A percentile compares a stretch with the other conserved stretches of the same genome.
These are phyloP conservation scores for Blastobotrys americana DNA, from an alignment of 805 yeast species.

Conservation along the genomic window DNA sequence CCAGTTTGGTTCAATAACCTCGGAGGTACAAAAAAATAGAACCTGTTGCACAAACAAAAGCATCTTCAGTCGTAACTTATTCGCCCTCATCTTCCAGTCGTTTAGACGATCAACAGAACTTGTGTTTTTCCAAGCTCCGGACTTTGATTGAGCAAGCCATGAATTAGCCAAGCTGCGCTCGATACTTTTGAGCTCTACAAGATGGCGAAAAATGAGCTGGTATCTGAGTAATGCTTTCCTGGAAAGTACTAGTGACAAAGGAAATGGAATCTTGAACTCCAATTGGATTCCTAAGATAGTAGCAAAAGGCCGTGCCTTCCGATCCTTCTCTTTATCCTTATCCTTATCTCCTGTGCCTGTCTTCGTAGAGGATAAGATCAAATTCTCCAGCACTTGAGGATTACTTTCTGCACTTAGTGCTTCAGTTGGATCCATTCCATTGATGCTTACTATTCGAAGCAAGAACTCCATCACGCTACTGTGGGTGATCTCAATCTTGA, in stretches of 20 bases:
- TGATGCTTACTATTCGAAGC: conserved; percentile 29
- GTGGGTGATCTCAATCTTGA: conserved; percentile 28
- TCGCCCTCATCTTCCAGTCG: conserved; percentile 38
- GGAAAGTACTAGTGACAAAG: conserved; percentile 67
- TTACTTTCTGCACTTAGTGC: conserved; percentile 10
- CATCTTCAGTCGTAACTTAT: conserved; percentile 40
- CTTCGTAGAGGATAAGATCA: conserved; percentile 9
- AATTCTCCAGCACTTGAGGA: conserved; percentile 12
- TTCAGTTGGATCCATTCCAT: conserved; percentile 29
- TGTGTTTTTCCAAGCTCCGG: conserved; percentile 57
- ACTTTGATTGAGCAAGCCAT: conserved; percentile 63
- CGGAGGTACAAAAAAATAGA: conserved; percentile 47
- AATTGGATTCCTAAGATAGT: conserved; percentile 33
- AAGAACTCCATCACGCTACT: conserved; percentile 31
- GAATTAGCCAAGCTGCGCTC: conserved; percentile 53
- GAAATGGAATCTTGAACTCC: conserved; percentile 61
- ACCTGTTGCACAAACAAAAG: conserved; percentile 49
- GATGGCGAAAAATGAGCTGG: conserved; percentile 70
- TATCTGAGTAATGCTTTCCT: conserved; percentile 67
- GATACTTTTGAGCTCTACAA: conserved; percentile 55
- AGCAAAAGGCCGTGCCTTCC: conserved; percentile 16
- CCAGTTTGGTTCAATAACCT: conserved; percentile 55
- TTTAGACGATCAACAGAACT: conserved; percentile 39
- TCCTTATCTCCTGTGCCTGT: conserved; percentile 12
- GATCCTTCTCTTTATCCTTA: conserved; percentile 17